phyloP scores from a whole-genome alignment of 371 early-diverging fungal genomes.

The Gilbertella persicaria region DNA sequence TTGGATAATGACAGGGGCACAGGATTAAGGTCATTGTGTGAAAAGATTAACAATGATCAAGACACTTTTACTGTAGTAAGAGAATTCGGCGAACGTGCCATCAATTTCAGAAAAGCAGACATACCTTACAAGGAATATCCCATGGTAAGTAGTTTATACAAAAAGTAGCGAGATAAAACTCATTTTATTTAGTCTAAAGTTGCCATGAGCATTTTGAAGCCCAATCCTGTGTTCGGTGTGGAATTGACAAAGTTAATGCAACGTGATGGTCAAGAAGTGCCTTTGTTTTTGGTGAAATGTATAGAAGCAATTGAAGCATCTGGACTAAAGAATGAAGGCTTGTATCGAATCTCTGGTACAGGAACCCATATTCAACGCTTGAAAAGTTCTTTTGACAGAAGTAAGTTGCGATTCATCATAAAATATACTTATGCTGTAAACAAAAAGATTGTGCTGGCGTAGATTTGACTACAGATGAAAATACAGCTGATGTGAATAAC shows the following conservation, averaged over 20 bases:
- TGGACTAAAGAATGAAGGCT: conserved; percentile 68
- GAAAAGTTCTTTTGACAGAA: conserved; percentile 69
- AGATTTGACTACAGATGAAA: conserved; percentile 58
- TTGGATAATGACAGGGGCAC: conserved; percentile 56
- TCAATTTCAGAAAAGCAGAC: conserved; percentile 30
- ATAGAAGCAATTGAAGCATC: conserved; percentile 73
- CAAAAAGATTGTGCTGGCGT: conserved; percentile 61
- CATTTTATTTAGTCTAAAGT: conserved; percentile 48
- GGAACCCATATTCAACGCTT: conserved; percentile 68
- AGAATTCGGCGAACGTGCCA: conserved; percentile 24
- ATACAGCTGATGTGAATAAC: conserved; percentile 73
- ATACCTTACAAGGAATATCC: conserved; percentile 64
- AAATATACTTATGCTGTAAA: background rate
- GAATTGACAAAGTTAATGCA: conserved; percentile 59
- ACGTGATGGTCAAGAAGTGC: conserved; percentile 70
- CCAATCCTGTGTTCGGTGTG: conserved; percentile 71
- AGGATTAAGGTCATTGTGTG: conserved; percentile 56
- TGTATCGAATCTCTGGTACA: conserved; percentile 86
- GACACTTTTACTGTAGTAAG: conserved; percentile 49
- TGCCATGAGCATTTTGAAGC: conserved; percentile 59
- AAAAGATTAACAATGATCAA: conserved; percentile 57
- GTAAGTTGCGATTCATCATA: conserved; percentile 27
- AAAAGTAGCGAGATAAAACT: background rate
- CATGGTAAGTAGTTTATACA: conserved; percentile 13
- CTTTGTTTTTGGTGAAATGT: conserved; percentile 73